phyloP scores from a whole-genome alignment of 331 rosid species.

The Acacia concinna region DNA sequence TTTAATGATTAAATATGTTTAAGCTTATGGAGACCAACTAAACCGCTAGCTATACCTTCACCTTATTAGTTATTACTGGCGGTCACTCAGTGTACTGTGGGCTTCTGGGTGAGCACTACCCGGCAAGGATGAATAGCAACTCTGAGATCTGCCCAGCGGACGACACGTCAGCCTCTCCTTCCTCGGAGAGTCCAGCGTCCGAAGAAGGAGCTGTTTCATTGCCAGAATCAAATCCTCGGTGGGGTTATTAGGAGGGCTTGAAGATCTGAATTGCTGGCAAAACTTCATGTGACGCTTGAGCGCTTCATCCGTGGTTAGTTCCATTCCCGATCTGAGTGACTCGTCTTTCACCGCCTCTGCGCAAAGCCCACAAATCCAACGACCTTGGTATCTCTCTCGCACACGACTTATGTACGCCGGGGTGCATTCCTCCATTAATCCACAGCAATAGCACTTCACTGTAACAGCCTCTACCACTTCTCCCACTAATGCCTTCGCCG shows the following conservation, averaged over 20 bases:
- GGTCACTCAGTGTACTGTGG: slow-evolving; percentile 26
- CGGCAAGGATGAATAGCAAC: slow-evolving; percentile 52
- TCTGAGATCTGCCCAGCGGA: slow-evolving; percentile 56
- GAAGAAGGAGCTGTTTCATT: slow-evolving; percentile 61
- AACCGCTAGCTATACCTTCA: neutral
- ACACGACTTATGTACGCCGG: slow-evolving; percentile 54
- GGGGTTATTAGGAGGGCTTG: slow-evolving; percentile 48
- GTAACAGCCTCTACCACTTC: slow-evolving; percentile 38
- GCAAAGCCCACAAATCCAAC: slow-evolving; percentile 87
- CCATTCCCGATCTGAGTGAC: slow-evolving; percentile 36
- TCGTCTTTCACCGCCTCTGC: slow-evolving; percentile 76
- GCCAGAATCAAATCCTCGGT: slow-evolving; percentile 55
- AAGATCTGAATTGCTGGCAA: slow-evolving; percentile 53
- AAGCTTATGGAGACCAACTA: neutral
- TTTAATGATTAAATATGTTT: neutral
- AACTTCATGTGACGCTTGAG: slow-evolving; percentile 56
- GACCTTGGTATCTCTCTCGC: slow-evolving; percentile 59
- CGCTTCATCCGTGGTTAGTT: slow-evolving; percentile 60
- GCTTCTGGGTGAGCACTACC: neutral
- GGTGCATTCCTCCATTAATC: slow-evolving; percentile 80
- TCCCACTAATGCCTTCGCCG: neutral
- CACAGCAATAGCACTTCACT: slow-evolving; percentile 73
- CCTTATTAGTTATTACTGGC: neutral
- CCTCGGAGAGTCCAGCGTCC: slow-evolving; percentile 56
- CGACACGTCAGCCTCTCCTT: slow-evolving; percentile 40